A percentile compares a stretch with the other conserved stretches of the same genome.
Evolutionary conservation across 2,329 filamentous ascomycete genomes (phyloP).

Genomic region (Aspergillus piperis): DNA sequence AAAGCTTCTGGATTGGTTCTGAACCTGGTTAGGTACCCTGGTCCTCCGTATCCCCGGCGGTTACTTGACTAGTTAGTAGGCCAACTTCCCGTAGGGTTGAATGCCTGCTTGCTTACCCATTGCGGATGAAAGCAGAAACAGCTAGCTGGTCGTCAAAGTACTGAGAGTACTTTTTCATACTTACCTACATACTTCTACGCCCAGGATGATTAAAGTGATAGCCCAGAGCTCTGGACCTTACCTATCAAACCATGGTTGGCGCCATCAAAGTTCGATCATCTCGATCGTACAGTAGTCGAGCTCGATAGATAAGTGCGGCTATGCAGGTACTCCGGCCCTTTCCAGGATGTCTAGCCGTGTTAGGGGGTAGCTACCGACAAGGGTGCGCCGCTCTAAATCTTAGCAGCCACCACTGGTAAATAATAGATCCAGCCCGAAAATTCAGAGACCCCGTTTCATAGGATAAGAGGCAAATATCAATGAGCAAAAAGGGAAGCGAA

Average conservation of each 20-base stretch:
- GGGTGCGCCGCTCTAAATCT: conserved; percentile 3
- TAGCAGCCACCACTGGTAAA: conserved; percentile 8
- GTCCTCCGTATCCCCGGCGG: conserved; percentile 5
- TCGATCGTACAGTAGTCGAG: conserved; percentile 5
- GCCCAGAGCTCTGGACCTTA: not conserved
- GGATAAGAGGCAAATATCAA: no score
- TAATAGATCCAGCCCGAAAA: conserved; percentile 11
- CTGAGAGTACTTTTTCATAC: no score
- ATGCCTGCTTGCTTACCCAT: not conserved
- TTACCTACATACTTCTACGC: not conserved
- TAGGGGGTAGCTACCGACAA: conserved; percentile 3
- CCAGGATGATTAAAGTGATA: not conserved
- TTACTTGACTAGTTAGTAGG: not conserved
- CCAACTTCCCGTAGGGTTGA: not conserved
- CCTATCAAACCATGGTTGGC: not conserved
- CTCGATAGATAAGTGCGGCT: conserved; percentile 2
- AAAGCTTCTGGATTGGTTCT: conserved; percentile 21
- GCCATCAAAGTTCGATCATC: conserved; percentile 6
- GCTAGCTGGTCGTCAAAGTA: not conserved
- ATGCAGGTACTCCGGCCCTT: conserved; percentile 6
- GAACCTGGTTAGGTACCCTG: conserved; percentile 4
- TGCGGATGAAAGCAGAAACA: not conserved
- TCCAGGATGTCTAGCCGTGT: conserved; percentile 6
- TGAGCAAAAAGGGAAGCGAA: not conserved
- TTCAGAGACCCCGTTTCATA: conserved; percentile 8